These are phyloP conservation scores for Azolla pinnata DNA, from an alignment of 75 land plant species.

Conservation along the genomic window DNA sequence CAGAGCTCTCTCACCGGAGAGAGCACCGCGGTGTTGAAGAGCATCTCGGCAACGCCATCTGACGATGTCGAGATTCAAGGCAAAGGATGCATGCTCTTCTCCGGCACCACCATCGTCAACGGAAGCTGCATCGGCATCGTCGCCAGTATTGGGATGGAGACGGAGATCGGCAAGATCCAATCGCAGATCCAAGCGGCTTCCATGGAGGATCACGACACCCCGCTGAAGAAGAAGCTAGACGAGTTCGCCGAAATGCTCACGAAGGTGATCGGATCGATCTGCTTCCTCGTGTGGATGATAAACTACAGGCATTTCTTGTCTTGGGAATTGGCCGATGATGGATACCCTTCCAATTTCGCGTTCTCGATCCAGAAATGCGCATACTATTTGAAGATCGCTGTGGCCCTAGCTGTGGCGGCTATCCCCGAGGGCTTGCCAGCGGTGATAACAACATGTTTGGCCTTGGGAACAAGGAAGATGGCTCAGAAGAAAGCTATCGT, in stretches of 20 bases:
- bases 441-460: slow-evolving; percentile 81
- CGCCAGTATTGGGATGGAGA: slow-evolving; percentile 59
- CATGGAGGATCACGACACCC: slow-evolving; percentile 58
- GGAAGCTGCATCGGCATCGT: slow-evolving; percentile 66
- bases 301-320: slow-evolving; percentile 68
- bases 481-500: slow-evolving; percentile 87
- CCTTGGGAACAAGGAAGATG: slow-evolving; percentile 85
- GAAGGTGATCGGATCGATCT: slow-evolving; percentile 50
- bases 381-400: slow-evolving; percentile 80
- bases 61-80: slow-evolving; percentile 70
- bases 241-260: slow-evolving; percentile 73
- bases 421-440: slow-evolving; percentile 93
- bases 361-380: slow-evolving; percentile 83
- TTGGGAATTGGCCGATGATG: slow-evolving; percentile 51
- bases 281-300: slow-evolving; percentile 69
- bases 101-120: slow-evolving; percentile 80
- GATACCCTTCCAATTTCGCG: slow-evolving; percentile 51
- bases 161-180: slow-evolving; percentile 85
- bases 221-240: slow-evolving; percentile 78
- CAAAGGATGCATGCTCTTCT: slow-evolving; percentile 78
- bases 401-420: slow-evolving; percentile 86
- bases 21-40: slow-evolving; percentile 57
- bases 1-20: slow-evolving; percentile 87
- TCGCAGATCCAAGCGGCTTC: slow-evolving; percentile 77
- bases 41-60: slow-evolving; percentile 17